phyloP scores from a whole-genome alignment of 306 rosid species.

The Trifolium fragiferum region DNA sequence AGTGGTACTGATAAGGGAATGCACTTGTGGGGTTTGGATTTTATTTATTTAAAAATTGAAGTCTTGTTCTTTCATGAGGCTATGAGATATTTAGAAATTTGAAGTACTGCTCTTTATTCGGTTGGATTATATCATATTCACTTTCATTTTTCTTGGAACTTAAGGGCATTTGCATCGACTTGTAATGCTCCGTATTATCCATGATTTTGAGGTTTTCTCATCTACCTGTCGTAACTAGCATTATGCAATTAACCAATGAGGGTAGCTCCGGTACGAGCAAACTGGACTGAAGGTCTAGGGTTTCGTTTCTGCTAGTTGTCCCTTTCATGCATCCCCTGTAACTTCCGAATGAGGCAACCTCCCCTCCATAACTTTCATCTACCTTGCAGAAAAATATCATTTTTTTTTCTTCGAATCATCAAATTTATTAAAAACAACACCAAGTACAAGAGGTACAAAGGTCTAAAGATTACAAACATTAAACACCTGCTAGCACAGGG shows the following conservation, averaged over 20 bases:
- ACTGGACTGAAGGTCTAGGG: neutral
- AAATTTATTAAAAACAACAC: no score
- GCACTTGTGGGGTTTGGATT: neutral
- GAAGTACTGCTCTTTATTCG: neutral
- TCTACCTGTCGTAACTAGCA: neutral
- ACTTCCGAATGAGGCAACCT: neutral
- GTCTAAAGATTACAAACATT: no score
- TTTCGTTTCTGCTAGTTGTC: neutral
- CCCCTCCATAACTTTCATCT: neutral
- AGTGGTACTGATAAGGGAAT: slow-evolving; percentile 19
- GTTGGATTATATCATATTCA: neutral
- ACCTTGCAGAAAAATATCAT: neutral
- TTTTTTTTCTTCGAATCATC: no score
- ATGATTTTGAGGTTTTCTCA: slow-evolving; percentile 5
- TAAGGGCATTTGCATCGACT: neutral
- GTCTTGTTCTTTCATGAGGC: neutral
- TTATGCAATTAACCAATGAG: neutral
- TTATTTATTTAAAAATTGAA: neutral
- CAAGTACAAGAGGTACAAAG: no score
- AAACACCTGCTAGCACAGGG: no score
- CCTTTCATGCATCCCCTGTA: neutral
- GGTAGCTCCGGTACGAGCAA: neutral
- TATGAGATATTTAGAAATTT: neutral
- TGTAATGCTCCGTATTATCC: neutral
- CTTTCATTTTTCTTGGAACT: neutral